A percentile compares a stretch with the other conserved stretches of the same genome.
Conservation (phyloP, 2,329 filamentous ascomycete genomes). For the Capronia epimyces region DNA sequence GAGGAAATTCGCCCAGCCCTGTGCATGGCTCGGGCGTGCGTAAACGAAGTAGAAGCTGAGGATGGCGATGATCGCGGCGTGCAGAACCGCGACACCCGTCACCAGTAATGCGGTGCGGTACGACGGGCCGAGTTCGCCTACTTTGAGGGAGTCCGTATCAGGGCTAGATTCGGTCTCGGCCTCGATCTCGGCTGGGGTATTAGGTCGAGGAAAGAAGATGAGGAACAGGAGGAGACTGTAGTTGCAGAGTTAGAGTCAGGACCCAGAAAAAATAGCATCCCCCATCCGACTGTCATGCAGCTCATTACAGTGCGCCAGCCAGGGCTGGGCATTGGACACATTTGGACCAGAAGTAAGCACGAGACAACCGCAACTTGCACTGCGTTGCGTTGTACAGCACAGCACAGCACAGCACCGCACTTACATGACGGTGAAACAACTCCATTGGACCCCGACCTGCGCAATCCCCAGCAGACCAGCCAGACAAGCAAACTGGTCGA, state of each 20-base stretch:
- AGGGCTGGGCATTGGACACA: too few species aligned
- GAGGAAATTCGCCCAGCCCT: slow-evolving; percentile 76
- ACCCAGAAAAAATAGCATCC: background rate
- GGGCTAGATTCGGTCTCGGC: slow-evolving; percentile 30
- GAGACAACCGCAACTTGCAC: too few species aligned
- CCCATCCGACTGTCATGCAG: too few species aligned
- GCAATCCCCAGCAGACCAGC: slow-evolving; percentile 81
- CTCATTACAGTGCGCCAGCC: too few species aligned
- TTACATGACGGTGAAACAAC: slow-evolving; percentile 87
- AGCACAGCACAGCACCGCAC: too few species aligned
- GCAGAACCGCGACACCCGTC: slow-evolving; percentile 64
- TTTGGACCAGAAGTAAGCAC: too few species aligned
- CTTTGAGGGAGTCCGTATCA: background rate
- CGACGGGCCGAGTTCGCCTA: slow-evolving; percentile 45
- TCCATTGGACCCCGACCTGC: slow-evolving; percentile 87
- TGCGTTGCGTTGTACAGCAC: background rate
- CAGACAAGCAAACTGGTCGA: slow-evolving; percentile 75
- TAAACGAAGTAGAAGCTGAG: slow-evolving; percentile 57
- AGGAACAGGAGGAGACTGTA: slow-evolving; percentile 86
- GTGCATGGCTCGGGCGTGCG: slow-evolving; percentile 58
- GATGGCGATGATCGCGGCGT: slow-evolving; percentile 66
- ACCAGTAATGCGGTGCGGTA: slow-evolving; percentile 77
- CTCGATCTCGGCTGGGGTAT: slow-evolving; percentile 42
- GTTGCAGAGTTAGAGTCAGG: background rate
- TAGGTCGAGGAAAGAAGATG: slow-evolving; percentile 74